Conservation (phyloP, 2,329 filamentous ascomycete species). For the Purpureocillium takamizusanense region DNA sequence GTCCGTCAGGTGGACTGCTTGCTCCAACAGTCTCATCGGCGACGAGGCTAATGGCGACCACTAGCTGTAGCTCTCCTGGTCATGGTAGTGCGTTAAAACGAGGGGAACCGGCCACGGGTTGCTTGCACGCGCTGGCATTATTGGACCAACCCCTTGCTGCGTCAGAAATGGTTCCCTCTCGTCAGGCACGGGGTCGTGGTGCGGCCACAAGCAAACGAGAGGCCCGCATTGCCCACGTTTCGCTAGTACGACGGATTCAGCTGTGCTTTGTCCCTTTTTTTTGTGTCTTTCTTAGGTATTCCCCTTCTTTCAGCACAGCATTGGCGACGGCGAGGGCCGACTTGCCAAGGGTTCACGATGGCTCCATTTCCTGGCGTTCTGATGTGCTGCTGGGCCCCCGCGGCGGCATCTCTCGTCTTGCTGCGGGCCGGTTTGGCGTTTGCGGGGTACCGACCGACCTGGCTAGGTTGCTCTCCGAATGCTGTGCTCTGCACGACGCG, state of each 20-base stretch:
- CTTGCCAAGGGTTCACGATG: not conserved
- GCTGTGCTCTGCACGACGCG: too few relatives aligned
- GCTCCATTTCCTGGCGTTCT: not conserved
- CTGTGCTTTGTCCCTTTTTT: too few relatives aligned
- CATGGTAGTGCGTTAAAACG: not conserved
- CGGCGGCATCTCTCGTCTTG: not conserved
- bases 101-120: not conserved
- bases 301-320: too few relatives aligned
- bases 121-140: constrained; percentile 1
- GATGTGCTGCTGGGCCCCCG: not conserved
- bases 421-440: not conserved
- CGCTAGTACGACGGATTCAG: too few relatives aligned
- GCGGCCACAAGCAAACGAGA: too few relatives aligned
- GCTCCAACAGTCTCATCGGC: too few relatives aligned
- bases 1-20: constrained; percentile 1
- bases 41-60: not conserved
- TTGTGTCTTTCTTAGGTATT: too few relatives aligned
- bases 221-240: too few relatives aligned
- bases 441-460: not conserved
- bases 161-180: not conserved
- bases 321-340: too few relatives aligned
- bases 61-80: not conserved
- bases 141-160: not conserved
- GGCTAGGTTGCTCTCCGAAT: too few relatives aligned
- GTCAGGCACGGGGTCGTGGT: not conserved